Evolutionary conservation across 2,329 filamentous ascomycete species (phyloP).

Genomic region (Penicillium sp.): DNA sequence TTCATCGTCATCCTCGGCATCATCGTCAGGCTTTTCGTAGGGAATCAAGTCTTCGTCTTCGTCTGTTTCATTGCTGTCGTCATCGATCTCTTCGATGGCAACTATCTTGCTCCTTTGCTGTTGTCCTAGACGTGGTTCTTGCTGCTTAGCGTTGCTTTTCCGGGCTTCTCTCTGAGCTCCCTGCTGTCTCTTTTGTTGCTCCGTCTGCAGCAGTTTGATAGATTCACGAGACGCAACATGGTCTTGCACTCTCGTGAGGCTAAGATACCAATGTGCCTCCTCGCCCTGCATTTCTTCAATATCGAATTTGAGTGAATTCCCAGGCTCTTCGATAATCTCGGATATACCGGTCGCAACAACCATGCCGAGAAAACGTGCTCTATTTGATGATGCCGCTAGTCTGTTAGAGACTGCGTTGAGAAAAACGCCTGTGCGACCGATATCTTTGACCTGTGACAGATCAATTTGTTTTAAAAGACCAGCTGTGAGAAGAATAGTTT

Average conservation of each 20-base stretch:
- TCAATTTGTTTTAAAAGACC: slow-evolving; percentile 73
- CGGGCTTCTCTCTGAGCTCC: slow-evolving; percentile 10
- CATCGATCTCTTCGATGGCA: slow-evolving; percentile 65
- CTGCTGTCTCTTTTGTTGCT: slow-evolving; percentile 21
- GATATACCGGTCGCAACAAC: slow-evolving; percentile 76
- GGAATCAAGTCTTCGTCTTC: slow-evolving; percentile 69
- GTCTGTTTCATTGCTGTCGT: slow-evolving; percentile 51
- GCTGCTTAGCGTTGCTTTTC: neutral
- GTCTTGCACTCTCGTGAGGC: slow-evolving; percentile 67
- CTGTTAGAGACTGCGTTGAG: slow-evolving; percentile 83
- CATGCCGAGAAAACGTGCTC: slow-evolving; percentile 85
- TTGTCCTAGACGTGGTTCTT: slow-evolving; percentile 7
- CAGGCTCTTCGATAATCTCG: slow-evolving; percentile 66
- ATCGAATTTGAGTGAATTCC: slow-evolving; percentile 79
- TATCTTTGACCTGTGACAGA: slow-evolving; percentile 67
- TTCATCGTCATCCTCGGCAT: slow-evolving; percentile 89
- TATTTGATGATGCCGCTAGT: slow-evolving; percentile 73
- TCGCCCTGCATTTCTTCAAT: slow-evolving; percentile 75
- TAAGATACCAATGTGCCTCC: slow-evolving; percentile 77
- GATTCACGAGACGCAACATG: slow-evolving; percentile 61
- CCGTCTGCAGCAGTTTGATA: slow-evolving; percentile 43
- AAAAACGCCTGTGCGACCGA: slow-evolving; percentile 74
- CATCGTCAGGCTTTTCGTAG: slow-evolving; percentile 85
- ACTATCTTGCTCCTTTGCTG: slow-evolving; percentile 50
- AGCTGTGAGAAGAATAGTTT: slow-evolving; percentile 75